Evolutionary conservation across 2,329 filamentous ascomycete species (phyloP).

Genomic region (Catunica adiposa): DNA sequence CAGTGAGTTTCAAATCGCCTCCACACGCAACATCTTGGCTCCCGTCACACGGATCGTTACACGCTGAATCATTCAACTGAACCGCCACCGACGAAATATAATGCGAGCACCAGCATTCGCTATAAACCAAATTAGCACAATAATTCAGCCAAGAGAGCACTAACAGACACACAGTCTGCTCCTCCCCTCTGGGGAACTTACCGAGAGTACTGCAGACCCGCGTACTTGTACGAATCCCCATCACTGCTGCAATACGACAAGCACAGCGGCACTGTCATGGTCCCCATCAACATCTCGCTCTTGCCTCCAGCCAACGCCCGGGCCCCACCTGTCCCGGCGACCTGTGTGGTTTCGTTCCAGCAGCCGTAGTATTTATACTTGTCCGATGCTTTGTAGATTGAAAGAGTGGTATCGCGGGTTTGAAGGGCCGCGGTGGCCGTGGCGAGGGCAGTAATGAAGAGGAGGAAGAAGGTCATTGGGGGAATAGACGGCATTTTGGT

Average conservation of each 20-base stretch:
- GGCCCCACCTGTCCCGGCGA: slow-evolving; percentile 26
- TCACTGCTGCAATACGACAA: slow-evolving; percentile 32
- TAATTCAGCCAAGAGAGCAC: neutral
- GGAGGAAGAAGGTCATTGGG: neutral
- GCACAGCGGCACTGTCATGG: slow-evolving; percentile 37
- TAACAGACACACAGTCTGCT: no score
- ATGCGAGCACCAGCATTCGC: slow-evolving; percentile 44
- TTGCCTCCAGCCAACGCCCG: slow-evolving; percentile 31
- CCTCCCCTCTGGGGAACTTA: no score
- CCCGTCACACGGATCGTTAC: slow-evolving; percentile 37
- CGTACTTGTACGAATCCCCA: slow-evolving; percentile 28
- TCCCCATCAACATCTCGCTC: slow-evolving; percentile 25
- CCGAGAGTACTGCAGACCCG: slow-evolving; percentile 38
- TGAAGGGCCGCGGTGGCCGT: neutral
- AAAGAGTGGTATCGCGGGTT: slow-evolving; percentile 11
- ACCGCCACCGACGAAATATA: slow-evolving; percentile 30
- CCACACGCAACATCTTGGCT: slow-evolving; percentile 36
- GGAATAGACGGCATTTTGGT: neutral
- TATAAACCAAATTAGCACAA: slow-evolving; percentile 16
- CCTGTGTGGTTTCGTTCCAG: slow-evolving; percentile 39
- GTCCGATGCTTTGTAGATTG: slow-evolving; percentile 22
- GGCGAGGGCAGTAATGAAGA: neutral
- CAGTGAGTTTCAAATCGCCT: slow-evolving; percentile 31
- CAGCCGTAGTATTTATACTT: slow-evolving; percentile 39
- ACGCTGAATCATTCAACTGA: slow-evolving; percentile 30